Base-by-base conservation (phyloP, 2,329 filamentous ascomycete species). In the Penicillium sp. region DNA sequence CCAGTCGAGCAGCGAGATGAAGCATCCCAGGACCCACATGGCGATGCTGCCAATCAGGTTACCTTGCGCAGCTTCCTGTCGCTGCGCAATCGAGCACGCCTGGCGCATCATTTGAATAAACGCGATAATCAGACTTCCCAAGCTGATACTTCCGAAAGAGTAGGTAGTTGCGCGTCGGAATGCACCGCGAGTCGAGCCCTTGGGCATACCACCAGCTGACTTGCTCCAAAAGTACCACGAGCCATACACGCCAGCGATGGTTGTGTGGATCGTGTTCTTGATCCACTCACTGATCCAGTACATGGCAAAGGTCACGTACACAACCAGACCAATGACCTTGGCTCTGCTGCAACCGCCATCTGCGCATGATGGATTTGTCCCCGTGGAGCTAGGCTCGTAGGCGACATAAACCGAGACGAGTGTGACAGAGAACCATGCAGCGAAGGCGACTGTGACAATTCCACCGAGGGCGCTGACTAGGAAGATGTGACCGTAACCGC, bases 281-380 rank as follows among this genome's bases (percentile, higher is more conserved):
- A 97, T 78, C 83, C 89, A 93, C 71, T 97, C 93, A 1, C 90
- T 88, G 60, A 96, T 87, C 93, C 93, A 97, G 76, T 95, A 97
- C 75, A 87, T 90, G 49, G 92, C 88, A 67, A 97, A 97, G 0
- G 92, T 96, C 62, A 92, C 83, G 71, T 95, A 97, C 16, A 88
- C 90, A 5, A 96, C 79, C 29, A 97, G 76, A 0, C 92, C 92
- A 56, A 92, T 92, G 43, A 97, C 90, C 61, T 87, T 93, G 48
- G 80, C 90, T 5, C 78, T 81, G 56, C 89, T 87, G 65, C 92
- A 97, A 5, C 83, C 81, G 4, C 85, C 85, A 13, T 76, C 74
- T 34, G 64, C 70, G 60, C 86, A 87, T 3, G 83, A 74, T 22
- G 84, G 79, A 63, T 86, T 86, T 4, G 56, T 55, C 2, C 70